Conservation (phyloP, 2,329 filamentous ascomycete species). For the Herpotrichia juniperi region DNA sequence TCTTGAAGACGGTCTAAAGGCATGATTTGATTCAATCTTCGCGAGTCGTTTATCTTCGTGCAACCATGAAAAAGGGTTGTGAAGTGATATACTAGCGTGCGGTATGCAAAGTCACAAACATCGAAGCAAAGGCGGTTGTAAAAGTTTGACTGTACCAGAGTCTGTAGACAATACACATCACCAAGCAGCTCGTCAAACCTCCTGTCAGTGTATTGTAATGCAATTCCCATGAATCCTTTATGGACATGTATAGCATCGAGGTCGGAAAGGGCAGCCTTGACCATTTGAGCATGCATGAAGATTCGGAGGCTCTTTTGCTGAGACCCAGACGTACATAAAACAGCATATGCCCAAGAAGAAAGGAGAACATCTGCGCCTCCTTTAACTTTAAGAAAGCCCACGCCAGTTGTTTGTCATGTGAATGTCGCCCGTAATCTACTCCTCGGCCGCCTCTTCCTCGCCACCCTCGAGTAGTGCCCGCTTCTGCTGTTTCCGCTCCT, state of each 20-base stretch:
- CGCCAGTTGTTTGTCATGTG: slow-evolving; percentile 45
- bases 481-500: slow-evolving; percentile 91
- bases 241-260: slow-evolving; percentile 45
- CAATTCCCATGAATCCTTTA: slow-evolving; percentile 41
- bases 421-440: slow-evolving; percentile 48
- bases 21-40: no score
- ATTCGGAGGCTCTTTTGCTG: slow-evolving; percentile 44
- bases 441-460: slow-evolving; percentile 50
- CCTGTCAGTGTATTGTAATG: slow-evolving; percentile 32
- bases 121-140: no score
- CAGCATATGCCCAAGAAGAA: slow-evolving; percentile 50
- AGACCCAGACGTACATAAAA: slow-evolving; percentile 51
- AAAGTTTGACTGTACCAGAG: no score
- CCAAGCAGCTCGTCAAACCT: slow-evolving; percentile 17
- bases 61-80: no score
- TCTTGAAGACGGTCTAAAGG: no score
- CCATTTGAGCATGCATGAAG: slow-evolving; percentile 43
- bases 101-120: no score
- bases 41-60: no score
- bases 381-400: slow-evolving; percentile 50
- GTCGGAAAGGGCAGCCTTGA: slow-evolving; percentile 39
- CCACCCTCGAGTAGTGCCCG: slow-evolving; percentile 82
- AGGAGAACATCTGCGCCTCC: slow-evolving; percentile 41
- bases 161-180: background rate
- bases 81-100: no score